Evolutionary conservation across 23 red algal species (phyloP).

Genomic region (Gracilaria caudata): DNA sequence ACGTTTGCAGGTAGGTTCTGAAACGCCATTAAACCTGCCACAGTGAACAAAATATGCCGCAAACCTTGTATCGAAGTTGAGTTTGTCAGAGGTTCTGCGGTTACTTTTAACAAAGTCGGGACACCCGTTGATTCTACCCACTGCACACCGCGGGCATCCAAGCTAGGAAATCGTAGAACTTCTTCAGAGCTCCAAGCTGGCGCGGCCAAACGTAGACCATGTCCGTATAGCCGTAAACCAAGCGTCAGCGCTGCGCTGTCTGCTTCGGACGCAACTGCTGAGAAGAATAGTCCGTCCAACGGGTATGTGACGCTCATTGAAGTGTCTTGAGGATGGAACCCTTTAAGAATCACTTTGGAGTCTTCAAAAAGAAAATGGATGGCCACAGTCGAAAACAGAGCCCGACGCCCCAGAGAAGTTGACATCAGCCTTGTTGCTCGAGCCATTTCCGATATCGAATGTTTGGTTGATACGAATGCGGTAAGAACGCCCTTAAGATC

Average conservation of each 20-base stretch:
- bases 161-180: conserved; percentile 56
- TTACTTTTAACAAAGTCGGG: conserved; percentile 61
- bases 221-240: conserved; percentile 57
- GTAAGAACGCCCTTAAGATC: conserved; percentile 50
- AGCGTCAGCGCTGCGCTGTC: conserved; percentile 57
- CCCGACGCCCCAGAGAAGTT: not conserved
- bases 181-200: conserved; percentile 53
- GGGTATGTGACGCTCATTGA: conserved; percentile 46
- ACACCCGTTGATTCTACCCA: conserved; percentile 55
- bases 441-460: conserved; percentile 62
- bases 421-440: conserved; percentile 10
- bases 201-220: conserved; percentile 40
- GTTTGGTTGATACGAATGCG: conserved; percentile 48
- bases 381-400: conserved; percentile 50
- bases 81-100: conserved; percentile 43
- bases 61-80: conserved; percentile 66
- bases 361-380: conserved; percentile 59
- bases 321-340: conserved; percentile 64
- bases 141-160: conserved; percentile 64
- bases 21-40: conserved; percentile 59
- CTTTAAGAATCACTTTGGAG: conserved; percentile 41
- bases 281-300: conserved; percentile 63
- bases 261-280: conserved; percentile 62
- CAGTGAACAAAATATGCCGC: conserved; percentile 68
- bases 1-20: conserved; percentile 35